Percentiles rank a stretch among this genome's conserved stretches.
Conservation (phyloP, 331 rosid genomes). For the Rosa hybrid region DNA sequence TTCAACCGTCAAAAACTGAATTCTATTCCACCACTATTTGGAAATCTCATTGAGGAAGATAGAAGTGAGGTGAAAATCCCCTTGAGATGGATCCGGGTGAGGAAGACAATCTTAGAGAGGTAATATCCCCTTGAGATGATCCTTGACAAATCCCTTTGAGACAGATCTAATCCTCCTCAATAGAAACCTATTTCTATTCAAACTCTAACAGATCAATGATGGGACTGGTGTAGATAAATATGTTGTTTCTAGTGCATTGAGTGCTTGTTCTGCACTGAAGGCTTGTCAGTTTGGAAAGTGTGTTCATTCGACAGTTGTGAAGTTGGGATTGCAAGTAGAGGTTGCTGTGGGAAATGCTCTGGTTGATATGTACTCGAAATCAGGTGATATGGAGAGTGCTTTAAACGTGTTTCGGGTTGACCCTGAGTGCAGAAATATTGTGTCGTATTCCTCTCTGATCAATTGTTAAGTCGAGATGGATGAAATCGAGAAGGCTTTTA, state of each 20-base stretch:
- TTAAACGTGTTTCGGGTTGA: background rate
- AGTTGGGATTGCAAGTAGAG: slow-evolving; percentile 29
- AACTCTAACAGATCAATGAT: background rate
- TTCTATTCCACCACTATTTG: too few relatives aligned
- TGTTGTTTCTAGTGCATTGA: slow-evolving; percentile 33
- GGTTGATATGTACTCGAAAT: slow-evolving; percentile 33
- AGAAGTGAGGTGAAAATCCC: too few relatives aligned
- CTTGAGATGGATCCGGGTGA: too few relatives aligned
- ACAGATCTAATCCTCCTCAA: too few relatives aligned
- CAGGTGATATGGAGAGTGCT: slow-evolving; percentile 22
- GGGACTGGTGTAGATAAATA: slow-evolving; percentile 28
- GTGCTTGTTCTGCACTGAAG: slow-evolving; percentile 26
- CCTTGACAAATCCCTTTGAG: too few relatives aligned
- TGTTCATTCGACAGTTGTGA: slow-evolving; percentile 35
- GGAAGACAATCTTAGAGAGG: too few relatives aligned
- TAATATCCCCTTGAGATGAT: too few relatives aligned
- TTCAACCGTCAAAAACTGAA: too few relatives aligned
- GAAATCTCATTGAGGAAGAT: too few relatives aligned
- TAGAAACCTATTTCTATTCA: too few relatives aligned
- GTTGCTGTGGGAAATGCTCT: slow-evolving; percentile 32
- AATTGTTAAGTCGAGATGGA: slow-evolving; percentile 31
- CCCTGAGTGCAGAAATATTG: slow-evolving; percentile 23
- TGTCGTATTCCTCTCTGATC: slow-evolving; percentile 33
- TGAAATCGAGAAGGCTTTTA: slow-evolving; percentile 25
- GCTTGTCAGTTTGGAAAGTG: slow-evolving; percentile 22